phyloP scores from a whole-genome alignment of 1,284 basidiomycete genomes.

The Moesziomyces sp. region DNA sequence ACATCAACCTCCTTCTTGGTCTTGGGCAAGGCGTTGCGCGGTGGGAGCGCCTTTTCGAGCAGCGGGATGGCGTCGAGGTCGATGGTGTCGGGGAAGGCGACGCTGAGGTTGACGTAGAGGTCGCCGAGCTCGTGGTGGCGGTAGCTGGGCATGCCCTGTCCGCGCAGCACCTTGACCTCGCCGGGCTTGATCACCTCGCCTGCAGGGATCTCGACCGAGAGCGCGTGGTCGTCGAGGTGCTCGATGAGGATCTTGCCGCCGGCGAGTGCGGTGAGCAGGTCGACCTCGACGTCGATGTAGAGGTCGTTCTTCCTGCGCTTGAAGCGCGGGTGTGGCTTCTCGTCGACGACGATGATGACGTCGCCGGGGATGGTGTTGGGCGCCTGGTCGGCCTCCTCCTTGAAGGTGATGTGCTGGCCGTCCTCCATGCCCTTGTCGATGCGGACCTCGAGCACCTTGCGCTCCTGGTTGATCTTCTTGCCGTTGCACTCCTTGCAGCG shows the following conservation, averaged over 20 bases:
- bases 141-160: conserved; percentile 98
- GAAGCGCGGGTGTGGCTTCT: conserved; percentile 91
- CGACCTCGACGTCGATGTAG: conserved; percentile 85
- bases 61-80: conserved; percentile 76
- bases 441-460: conserved; percentile 97
- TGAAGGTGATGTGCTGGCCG: conserved; percentile 93
- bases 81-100: conserved; percentile 89
- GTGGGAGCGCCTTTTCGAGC: conserved; percentile 87
- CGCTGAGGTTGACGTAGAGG: conserved; percentile 86
- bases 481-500: conserved; percentile 92
- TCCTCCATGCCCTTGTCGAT: conserved; percentile 99
- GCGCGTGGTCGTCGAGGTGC: conserved; percentile 91
- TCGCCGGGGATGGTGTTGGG: conserved; percentile 91
- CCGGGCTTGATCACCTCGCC: conserved; percentile 96
- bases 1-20: conserved; percentile 76
- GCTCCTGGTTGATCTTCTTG: conserved; percentile 93
- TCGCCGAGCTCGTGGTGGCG: conserved; percentile 97
- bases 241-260: conserved; percentile 91
- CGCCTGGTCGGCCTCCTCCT: conserved; percentile 95
- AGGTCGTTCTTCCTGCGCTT: conserved; percentile 94
- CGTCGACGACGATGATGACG: conserved; percentile 96
- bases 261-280: conserved; percentile 90
- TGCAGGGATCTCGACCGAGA: conserved; percentile 81
- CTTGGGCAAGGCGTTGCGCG: conserved; percentile 77
- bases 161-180: conserved; percentile 87